phyloP scores from a whole-genome alignment of 495 filamentous ascomycete genomes.

The Pyronema omphalodes region DNA sequence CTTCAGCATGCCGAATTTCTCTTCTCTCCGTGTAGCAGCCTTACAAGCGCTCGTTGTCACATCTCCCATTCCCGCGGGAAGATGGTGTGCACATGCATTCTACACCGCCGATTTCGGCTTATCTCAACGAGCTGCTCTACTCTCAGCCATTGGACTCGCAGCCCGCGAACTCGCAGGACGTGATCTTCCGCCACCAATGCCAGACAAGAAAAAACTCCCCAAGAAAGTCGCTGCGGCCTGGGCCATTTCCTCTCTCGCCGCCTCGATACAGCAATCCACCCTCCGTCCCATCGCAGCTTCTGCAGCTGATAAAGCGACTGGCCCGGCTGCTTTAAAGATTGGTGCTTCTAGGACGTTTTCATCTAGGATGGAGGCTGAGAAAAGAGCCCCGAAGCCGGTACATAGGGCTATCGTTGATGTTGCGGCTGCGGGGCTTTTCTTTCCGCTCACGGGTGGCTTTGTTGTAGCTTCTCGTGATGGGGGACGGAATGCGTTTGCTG shows the following conservation, averaged over 20 bases:
- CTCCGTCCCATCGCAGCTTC: slow-evolving; percentile 23
- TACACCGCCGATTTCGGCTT: slow-evolving; percentile 86
- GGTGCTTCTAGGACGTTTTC: slow-evolving; percentile 41
- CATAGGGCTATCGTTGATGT: slow-evolving; percentile 24
- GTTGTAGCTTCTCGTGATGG: slow-evolving; percentile 30
- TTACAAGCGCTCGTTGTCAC: slow-evolving; percentile 70
- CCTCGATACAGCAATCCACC: neutral
- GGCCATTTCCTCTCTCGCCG: neutral
- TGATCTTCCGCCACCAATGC: slow-evolving; percentile 25
- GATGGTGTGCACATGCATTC: slow-evolving; percentile 66
- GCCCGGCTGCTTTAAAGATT: slow-evolving; percentile 70
- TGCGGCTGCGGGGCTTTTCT: slow-evolving; percentile 62
- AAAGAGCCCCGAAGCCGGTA: neutral
- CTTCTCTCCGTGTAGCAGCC: slow-evolving; percentile 56
- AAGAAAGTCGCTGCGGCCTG: neutral
- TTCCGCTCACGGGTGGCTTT: slow-evolving; percentile 47
- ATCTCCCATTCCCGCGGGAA: slow-evolving; percentile 56
- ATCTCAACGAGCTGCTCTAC: slow-evolving; percentile 58
- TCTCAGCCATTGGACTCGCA: slow-evolving; percentile 62
- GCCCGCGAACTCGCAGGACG: slow-evolving; percentile 80
- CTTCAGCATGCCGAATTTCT: slow-evolving; percentile 55
- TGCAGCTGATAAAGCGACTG: slow-evolving; percentile 50
- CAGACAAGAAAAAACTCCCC: neutral
- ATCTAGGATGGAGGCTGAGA: slow-evolving; percentile 43
- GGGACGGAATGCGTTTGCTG: slow-evolving; percentile 34